Evolutionary conservation across 2,329 filamentous ascomycete species (phyloP).

Genomic region (Aureobasidium melanogenum): DNA sequence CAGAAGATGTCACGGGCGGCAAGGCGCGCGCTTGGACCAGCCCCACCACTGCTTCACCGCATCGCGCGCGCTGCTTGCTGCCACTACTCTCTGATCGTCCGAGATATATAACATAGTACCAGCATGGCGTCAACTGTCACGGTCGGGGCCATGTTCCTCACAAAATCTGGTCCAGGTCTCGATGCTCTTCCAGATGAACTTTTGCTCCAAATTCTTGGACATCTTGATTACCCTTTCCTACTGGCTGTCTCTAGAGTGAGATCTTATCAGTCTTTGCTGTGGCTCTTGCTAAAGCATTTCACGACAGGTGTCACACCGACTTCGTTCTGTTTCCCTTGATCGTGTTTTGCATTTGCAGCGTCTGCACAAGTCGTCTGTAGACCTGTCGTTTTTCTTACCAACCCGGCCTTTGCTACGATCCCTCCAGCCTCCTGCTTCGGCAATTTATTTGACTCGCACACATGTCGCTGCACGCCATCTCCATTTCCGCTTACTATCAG

Average conservation of each 20-base stretch:
- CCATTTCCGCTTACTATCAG: constrained; percentile 54
- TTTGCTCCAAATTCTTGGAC: constrained; percentile 35
- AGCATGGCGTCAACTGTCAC: not conserved
- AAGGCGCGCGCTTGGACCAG: not conserved
- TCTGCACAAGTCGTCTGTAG: constrained; percentile 46
- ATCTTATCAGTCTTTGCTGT: not conserved
- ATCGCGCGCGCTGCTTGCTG: not conserved
- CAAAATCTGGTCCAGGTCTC: not conserved
- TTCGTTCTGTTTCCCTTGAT: constrained; percentile 53
- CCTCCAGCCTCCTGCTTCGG: constrained; percentile 52
- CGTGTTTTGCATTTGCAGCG: constrained; percentile 58
- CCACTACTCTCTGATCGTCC: not conserved
- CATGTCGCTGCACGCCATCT: constrained; percentile 56
- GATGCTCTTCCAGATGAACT: constrained; percentile 33
- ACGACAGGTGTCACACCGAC: constrained; percentile 49
- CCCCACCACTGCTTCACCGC: constrained; percentile 3
- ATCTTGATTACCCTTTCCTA: constrained; percentile 39
- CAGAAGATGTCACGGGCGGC: not conserved
- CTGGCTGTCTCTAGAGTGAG: constrained; percentile 33
- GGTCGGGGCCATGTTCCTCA: not conserved
- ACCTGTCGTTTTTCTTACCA: constrained; percentile 48
- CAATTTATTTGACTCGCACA: constrained; percentile 59
- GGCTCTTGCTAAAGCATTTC: constrained; percentile 8
- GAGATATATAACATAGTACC: not conserved
- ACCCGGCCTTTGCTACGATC: constrained; percentile 51